These are phyloP conservation scores for Polytrichum formosum DNA, from an alignment of 225 moss, liverwort and hornwort species.

Conservation along the genomic window DNA sequence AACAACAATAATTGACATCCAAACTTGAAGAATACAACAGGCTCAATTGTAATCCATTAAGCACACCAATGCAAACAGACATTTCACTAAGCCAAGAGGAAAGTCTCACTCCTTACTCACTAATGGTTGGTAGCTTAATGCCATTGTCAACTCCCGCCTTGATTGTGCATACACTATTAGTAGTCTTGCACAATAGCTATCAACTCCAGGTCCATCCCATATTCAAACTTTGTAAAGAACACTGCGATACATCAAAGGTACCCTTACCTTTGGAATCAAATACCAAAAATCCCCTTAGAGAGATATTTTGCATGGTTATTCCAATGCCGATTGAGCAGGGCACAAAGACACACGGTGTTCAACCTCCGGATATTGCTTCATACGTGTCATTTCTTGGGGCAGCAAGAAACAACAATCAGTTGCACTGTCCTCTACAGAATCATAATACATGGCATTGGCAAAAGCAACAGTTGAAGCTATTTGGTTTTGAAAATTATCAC, in stretches of 20 bases:
- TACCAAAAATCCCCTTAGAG: neutral
- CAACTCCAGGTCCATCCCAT: neutral
- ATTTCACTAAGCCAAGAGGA: neutral
- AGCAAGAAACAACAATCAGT: neutral
- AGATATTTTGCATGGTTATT: neutral
- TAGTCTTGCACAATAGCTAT: neutral
- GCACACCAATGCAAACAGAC: neutral
- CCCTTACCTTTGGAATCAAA: neutral
- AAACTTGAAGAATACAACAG: slow-evolving; percentile 4
- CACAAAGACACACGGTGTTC: neutral
- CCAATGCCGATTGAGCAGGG: neutral
- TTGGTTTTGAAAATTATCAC: neutral
- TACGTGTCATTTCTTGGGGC: neutral
- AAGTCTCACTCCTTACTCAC: neutral
- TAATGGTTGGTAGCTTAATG: neutral
- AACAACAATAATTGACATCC: slow-evolving; percentile 7
- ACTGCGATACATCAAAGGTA: neutral
- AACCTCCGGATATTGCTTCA: neutral
- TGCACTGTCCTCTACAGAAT: neutral
- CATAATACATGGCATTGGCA: neutral
- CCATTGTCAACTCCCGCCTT: neutral
- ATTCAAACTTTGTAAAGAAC: neutral
- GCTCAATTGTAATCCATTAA: slow-evolving; percentile 1
- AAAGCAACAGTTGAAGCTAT: neutral
- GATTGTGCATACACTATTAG: neutral